A percentile compares a stretch with the other conserved stretches of the same genome.
These are phyloP conservation scores for Rhizopogon vinicolor DNA, from an alignment of 768 basidiomycete species.

Conservation along the genomic window DNA sequence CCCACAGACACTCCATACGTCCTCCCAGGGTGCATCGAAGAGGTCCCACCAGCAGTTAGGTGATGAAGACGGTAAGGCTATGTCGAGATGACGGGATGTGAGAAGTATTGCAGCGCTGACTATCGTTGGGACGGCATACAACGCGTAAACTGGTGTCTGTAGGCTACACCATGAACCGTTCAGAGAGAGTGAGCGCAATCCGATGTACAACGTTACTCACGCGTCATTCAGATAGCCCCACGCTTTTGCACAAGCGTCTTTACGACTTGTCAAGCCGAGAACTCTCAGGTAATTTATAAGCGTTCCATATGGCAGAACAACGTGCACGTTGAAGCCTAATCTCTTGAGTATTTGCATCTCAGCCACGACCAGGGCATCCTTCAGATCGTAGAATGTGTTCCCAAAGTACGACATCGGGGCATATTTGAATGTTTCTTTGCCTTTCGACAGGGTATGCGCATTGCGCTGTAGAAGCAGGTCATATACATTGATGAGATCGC, in stretches of 20 bases:
- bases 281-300: constrained; percentile 92
- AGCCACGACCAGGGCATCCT: constrained; percentile 88
- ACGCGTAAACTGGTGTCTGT: constrained; percentile 88
- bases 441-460: constrained; percentile 39
- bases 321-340: constrained; percentile 91
- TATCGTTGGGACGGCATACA: constrained; percentile 86
- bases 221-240: constrained; percentile 98
- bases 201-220: constrained; percentile 45
- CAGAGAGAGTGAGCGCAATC: not conserved
- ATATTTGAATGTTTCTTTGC: constrained; percentile 53
- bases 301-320: constrained; percentile 90
- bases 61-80: constrained; percentile 68
- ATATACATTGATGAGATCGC: constrained; percentile 93
- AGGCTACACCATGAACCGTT: constrained; percentile 45
- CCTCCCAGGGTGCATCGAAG: constrained; percentile 90
- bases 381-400: constrained; percentile 87
- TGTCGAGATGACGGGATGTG: constrained; percentile 61
- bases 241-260: constrained; percentile 66
- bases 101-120: constrained; percentile 89
- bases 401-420: constrained; percentile 88
- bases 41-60: constrained; percentile 89
- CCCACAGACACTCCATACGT: constrained; percentile 83
- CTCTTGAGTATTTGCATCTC: constrained; percentile 99
- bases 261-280: constrained; percentile 75
- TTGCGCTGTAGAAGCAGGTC: constrained; percentile 82